These are phyloP conservation scores for Boletus rubroflammeus DNA, from an alignment of 768 basidiomycete species.

Conservation along the genomic window DNA sequence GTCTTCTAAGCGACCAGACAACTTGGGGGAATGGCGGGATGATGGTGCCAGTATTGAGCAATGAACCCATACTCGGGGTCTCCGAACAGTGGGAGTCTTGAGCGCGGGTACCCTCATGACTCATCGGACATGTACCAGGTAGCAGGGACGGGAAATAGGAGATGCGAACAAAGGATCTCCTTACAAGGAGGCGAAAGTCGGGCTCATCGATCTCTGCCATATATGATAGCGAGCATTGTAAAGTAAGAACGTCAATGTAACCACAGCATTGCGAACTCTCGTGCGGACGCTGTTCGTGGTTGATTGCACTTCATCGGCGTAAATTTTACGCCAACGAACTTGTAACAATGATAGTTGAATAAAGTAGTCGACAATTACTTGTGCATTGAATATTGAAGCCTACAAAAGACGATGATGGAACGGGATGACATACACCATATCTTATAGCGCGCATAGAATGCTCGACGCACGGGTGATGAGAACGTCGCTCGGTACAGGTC, in stretches of 20 bases:
- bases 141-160: background rate
- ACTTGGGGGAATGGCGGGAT: background rate
- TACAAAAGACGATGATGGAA: background rate
- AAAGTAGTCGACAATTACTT: slow-evolving; percentile 3
- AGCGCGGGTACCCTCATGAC: too few species aligned
- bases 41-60: background rate
- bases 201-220: background rate
- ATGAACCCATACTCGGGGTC: background rate
- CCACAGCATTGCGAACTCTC: background rate
- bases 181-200: background rate
- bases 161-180: background rate
- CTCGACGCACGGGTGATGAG: background rate
- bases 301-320: background rate
- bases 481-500: background rate
- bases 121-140: too few species aligned
- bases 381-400: background rate
- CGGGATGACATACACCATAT: slow-evolving; percentile 4
- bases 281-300: background rate
- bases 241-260: background rate
- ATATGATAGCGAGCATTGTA: background rate
- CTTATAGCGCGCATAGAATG: background rate
- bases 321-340: background rate
- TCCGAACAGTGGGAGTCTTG: background rate
- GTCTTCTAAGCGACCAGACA: too few species aligned
- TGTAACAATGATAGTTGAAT: background rate